A percentile compares a stretch with the other conserved stretches of the same genome.
These are phyloP conservation scores for Phenoliferia sp. DNA, from an alignment of 1,284 basidiomycete species.

Conservation along the genomic window DNA sequence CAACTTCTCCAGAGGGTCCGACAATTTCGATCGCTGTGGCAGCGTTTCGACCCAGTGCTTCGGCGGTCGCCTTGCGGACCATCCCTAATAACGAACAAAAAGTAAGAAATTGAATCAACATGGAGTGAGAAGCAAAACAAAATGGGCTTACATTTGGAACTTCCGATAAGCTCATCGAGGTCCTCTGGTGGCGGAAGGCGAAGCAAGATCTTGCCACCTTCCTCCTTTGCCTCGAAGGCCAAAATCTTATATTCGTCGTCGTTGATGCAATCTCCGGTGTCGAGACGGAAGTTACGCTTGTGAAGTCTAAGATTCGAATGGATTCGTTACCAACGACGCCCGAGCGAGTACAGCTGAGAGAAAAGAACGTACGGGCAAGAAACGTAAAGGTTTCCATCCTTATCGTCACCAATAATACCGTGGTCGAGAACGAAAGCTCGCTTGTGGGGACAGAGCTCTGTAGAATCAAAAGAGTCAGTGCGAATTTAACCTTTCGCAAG, in stretches of 20 bases:
- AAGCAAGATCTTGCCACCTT: slow-evolving; percentile 51
- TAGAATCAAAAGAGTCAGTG: neutral
- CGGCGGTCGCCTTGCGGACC: slow-evolving; percentile 51
- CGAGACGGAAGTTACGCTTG: slow-evolving; percentile 64
- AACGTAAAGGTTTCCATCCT: slow-evolving; percentile 22
- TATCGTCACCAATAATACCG: slow-evolving; percentile 49
- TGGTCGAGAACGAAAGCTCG: slow-evolving; percentile 68
- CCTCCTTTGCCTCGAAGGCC: slow-evolving; percentile 57
- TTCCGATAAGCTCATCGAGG: slow-evolving; percentile 62
- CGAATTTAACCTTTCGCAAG: too few species aligned
- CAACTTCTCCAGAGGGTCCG: slow-evolving; percentile 21
- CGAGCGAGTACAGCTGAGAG: slow-evolving; percentile 44
- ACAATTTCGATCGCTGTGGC: slow-evolving; percentile 51
- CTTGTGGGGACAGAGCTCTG: slow-evolving; percentile 51
- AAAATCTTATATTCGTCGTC: slow-evolving; percentile 62
- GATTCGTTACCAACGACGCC: slow-evolving; percentile 39
- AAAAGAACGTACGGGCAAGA: slow-evolving; percentile 10
- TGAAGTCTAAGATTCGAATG: slow-evolving; percentile 20
- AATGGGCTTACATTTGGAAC: slow-evolving; percentile 57
- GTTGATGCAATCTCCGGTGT: slow-evolving; percentile 58
- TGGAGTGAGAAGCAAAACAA: too few species aligned
- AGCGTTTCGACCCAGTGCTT: slow-evolving; percentile 48
- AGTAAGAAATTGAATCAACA: neutral
- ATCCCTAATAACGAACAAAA: slow-evolving; percentile 7
- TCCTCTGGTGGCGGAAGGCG: slow-evolving; percentile 56